Evolutionary conservation across 2,329 filamentous ascomycete species (phyloP), one percentile per base, ranked within the genome.

Genomic region (Seiridium unicorne): DNA sequence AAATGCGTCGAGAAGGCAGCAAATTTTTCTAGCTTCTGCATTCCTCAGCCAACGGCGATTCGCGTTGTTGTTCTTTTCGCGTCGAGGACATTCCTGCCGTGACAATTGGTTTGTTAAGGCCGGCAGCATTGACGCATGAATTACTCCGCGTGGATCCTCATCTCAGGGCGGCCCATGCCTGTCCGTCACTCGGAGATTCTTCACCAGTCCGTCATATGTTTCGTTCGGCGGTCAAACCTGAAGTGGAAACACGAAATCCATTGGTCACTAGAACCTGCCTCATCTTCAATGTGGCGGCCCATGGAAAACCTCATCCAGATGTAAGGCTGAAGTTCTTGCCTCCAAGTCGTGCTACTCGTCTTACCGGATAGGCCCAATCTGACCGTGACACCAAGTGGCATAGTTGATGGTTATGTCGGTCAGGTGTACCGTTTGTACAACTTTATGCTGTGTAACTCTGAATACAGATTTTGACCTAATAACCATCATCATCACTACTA

Each of bases 151-250:
- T 48, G 54, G 42, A 44, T 44, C 54, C 42, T 47, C 54, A 47
- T 47, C 18, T 35, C 10, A 46, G 34, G 38, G 26, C 40, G 18
- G 40, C 36, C 53, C 38, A 55, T 42, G 40, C 53, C 38, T 42
- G 53, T 44, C 53, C 34, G 44, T 42, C 32, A 40, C 26, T 18
- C 53, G 26, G 13, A 48, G 18, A 31, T n/a, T 13, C 31, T 51
- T 13, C 11, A 32, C 32, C 49, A 35, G 31, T 57, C 35, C 54
- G 36, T 46, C 44, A 57, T 31, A 47, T 47, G 7, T 40, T 57
- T 48, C 47, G 54, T 57, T n/a, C 54, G 34, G 54, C 54, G 54
- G 54, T 57, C 54, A 57, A 48, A 57, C 54, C 54, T 47, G 35
- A 57, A 57, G 54, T 57, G 54, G 54, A 57, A 57, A 36, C 54